Evolutionary conservation across 208 protist species (phyloP).

Genomic region (Trypanosoma lewisi): DNA sequence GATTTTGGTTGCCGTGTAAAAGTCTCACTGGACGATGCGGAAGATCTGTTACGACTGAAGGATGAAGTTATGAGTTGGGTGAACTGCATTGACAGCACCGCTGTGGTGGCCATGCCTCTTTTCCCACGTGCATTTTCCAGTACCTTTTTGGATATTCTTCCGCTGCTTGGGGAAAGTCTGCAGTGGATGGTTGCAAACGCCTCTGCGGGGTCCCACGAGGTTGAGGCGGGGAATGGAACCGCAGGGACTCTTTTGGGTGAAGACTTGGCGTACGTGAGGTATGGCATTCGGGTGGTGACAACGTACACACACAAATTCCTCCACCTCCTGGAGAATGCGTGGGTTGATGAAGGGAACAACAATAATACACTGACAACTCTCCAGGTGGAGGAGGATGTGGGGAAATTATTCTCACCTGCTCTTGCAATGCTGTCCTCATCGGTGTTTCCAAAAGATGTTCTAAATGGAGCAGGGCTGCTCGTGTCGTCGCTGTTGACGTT

Average conservation of each 20-base stretch:
- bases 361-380: neutral
- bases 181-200: slow-evolving; percentile 71
- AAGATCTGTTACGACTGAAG: slow-evolving; percentile 20
- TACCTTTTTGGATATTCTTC: slow-evolving; percentile 72
- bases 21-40: neutral
- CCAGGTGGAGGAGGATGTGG: slow-evolving; percentile 28
- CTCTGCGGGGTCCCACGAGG: neutral
- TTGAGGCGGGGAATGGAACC: neutral
- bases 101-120: slow-evolving; percentile 63
- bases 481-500: slow-evolving; percentile 75
- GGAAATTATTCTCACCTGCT: slow-evolving; percentile 42
- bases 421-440: slow-evolving; percentile 63
- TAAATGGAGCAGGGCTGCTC: slow-evolving; percentile 82
- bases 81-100: slow-evolving; percentile 73
- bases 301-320: slow-evolving; percentile 85
- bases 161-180: slow-evolving; percentile 68
- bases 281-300: slow-evolving; percentile 78
- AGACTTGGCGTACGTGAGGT: slow-evolving; percentile 81
- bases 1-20: neutral
- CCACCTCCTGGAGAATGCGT: slow-evolving; percentile 24
- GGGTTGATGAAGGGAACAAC: neutral
- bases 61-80: slow-evolving; percentile 65
- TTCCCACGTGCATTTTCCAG: slow-evolving; percentile 62
- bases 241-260: slow-evolving; percentile 60
- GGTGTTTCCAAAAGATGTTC: slow-evolving; percentile 84